Base-by-base conservation (phyloP, 257 asterid species). In the Plectranthus barbatus region DNA sequence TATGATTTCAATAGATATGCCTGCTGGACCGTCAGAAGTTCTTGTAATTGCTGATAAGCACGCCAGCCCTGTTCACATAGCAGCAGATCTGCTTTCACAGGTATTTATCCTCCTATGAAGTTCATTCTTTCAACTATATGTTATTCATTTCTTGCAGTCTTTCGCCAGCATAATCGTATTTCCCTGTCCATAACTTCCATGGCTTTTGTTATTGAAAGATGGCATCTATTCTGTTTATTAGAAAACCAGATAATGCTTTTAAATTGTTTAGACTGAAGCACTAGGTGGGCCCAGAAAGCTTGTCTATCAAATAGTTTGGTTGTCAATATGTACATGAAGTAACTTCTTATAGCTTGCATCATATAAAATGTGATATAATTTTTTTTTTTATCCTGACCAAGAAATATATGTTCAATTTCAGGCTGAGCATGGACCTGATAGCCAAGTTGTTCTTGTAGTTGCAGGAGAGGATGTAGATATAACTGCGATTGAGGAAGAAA, bases 1-100 rank as follows among this genome's bases (percentile, higher is more conserved):
- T 39, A 83, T 92, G 99, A 74, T 89, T 69, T 89, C 96, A 56
- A 89, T 92, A 74, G 99, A 92, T 84, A 92, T 92, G 99, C 97
- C 99, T 9, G 95, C 97, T 74, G 99, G 99, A 74, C 99, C 99
- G 62, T 92, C 99, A n/a, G 99, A 92, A 92, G 97, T 92, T 71
- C 99, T 93, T 70, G 94, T 90, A 66, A 85, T 87, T 64, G 97
- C 96, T 67, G 99, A 89, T 76, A 77, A 85, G 73, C 73, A 82
- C 74, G 90, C 97, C 52, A 93, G 72, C 74, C 96, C 94, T 68
- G 94, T 84, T 68, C 94, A 93, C 72, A 74, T 93, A 54, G 99
- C 99, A 9, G 95, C 99, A 20, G 99, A 93, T 81, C 80, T 93
- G 67, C 96, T 93, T 62, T 93, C 97, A 26, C 99, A 93, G 96